Conservation (phyloP, 805 yeast species). For the Saccharomycopsis selenospora region DNA sequence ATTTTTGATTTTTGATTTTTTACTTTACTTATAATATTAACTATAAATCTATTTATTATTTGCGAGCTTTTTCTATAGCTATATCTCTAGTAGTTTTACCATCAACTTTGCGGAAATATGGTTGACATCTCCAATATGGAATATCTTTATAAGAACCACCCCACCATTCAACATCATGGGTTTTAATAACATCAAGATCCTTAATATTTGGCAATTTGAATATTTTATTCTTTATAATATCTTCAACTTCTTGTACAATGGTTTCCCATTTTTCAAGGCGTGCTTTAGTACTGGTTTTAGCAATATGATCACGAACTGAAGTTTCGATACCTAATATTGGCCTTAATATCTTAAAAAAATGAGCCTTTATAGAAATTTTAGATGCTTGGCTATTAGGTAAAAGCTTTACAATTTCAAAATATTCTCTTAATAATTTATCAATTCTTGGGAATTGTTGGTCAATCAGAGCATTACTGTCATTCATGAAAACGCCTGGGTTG, state of each 20-base stretch:
- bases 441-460: conserved; percentile 74
- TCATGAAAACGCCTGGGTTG: conserved; percentile 81
- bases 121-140: conserved; percentile 97
- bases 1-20: no score
- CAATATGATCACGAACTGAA: conserved; percentile 69
- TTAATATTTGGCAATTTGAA: conserved; percentile 45
- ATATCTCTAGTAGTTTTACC: conserved; percentile 37
- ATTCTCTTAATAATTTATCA: conserved; percentile 76
- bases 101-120: conserved; percentile 83
- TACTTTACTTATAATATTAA: no score
- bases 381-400: conserved; percentile 58
- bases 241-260: conserved; percentile 62
- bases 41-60: no score
- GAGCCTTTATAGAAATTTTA: conserved; percentile 80
- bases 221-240: conserved; percentile 46
- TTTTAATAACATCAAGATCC: conserved; percentile 44
- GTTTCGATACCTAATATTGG: conserved; percentile 74
- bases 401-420: conserved; percentile 70
- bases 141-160: conserved; percentile 49
- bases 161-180: conserved; percentile 41
- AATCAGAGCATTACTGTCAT: neutral
- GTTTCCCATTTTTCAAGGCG: conserved; percentile 44
- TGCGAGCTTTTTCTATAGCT: no score
- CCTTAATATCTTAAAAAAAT: conserved; percentile 77
- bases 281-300: conserved; percentile 32